phyloP scores from a whole-genome alignment of 331 rosid species.

The Malus hybrid region DNA sequence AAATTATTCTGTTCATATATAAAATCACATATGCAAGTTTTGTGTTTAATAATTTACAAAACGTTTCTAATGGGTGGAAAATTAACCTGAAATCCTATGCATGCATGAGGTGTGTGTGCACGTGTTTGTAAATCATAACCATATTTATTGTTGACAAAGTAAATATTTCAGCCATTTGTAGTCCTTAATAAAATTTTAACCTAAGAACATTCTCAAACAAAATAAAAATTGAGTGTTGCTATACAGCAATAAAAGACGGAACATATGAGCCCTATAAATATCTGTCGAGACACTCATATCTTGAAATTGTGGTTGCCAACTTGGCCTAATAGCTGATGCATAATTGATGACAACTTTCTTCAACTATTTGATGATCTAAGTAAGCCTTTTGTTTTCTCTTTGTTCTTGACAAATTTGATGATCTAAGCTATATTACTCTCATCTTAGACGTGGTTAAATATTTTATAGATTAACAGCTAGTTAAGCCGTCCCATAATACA shows the following conservation, averaged over 20 bases:
- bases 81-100: neutral
- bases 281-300: conserved; percentile 7
- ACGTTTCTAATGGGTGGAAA: neutral
- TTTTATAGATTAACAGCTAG: neutral
- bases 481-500: no score
- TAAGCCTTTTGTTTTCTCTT: neutral
- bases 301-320: conserved; percentile 12
- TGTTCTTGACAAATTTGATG: conserved; percentile 24
- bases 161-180: no score
- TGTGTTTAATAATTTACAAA: neutral
- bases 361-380: conserved; percentile 15
- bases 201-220: no score
- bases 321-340: neutral
- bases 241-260: neutral
- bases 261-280: neutral
- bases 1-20: no score
- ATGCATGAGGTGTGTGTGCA: neutral
- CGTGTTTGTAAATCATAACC: no score
- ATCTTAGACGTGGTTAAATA: conserved; percentile 10
- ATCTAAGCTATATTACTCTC: conserved; percentile 19
- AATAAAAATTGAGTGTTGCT: no score
- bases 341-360: conserved; percentile 30
- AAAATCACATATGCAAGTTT: no score
- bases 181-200: no score
- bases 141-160: no score